Evolutionary conservation across 352 stramenopile genomes (phyloP), one percentile per base, ranked within the genome.

Genomic region (Globisporangium spinosum): DNA sequence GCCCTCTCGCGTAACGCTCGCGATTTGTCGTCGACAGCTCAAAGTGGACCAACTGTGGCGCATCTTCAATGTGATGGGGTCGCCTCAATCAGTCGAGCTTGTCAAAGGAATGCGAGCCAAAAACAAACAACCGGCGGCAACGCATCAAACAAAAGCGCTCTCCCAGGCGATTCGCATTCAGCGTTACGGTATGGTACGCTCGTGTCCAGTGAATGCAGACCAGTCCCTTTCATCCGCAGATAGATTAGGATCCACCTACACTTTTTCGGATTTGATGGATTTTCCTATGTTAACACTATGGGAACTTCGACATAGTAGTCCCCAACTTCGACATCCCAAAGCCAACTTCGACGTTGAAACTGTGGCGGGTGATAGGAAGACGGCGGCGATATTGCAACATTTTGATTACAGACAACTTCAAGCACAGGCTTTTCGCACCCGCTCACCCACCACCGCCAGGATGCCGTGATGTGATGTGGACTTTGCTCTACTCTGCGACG

Each of bases 31-130:
- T 59, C 54, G 54, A 59, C 54, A 43, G 27, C 35, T 43, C 35
- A 43, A 43, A 43, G 35, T 43, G 12, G 35, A 43, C 12, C 35
- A 5, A 43, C 35, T 12, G 25, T 2, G 5, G 25, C 13, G 54
- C 54, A 59, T 59, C 54, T 59, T 59, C 54, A 59, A 59, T 35
- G 54, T 59, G 54, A 59, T 59, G 54, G 27, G 54, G 9, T 3
- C 17, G 15, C 22, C 23, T 38, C 23, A 27, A 8, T 55, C 47
- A 29, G 25, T 12, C 7, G 29, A 32, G 6, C 35, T 27, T 38
- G 54, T 40, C 15, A 47, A 47, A 4, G 10, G 35, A 22, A 35
- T 58, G 53, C 9, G 25, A 35, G 53, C 12, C 32, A 15, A 29
- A 34, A 58, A 25, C 47, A 54, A 25, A 34, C 15, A 25, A 34